phyloP scores from a whole-genome alignment of 805 yeast genomes.

The Yarrowia keelungensis region DNA sequence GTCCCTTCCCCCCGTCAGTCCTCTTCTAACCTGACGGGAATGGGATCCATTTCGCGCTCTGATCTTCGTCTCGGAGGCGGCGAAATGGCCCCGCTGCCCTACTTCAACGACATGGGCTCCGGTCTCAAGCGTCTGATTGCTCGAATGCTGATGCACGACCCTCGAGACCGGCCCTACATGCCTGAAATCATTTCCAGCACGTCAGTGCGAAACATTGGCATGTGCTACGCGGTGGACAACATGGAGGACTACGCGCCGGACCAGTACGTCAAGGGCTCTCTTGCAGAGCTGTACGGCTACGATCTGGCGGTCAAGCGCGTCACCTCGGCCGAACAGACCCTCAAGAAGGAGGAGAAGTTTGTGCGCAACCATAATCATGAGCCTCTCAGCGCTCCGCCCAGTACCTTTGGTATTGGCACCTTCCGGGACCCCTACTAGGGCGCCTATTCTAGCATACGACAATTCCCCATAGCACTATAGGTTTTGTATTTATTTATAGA shows the following conservation, averaged over 20 bases:
- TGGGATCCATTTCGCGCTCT: slow-evolving; percentile 34
- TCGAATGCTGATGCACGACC: slow-evolving; percentile 43
- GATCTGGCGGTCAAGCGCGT: slow-evolving; percentile 22
- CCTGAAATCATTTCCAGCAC: slow-evolving; percentile 40
- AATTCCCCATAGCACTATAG: slow-evolving; percentile 16
- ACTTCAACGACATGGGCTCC: slow-evolving; percentile 43
- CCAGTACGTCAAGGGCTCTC: slow-evolving; percentile 34
- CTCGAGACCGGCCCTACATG: slow-evolving; percentile 40
- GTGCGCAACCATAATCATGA: slow-evolving; percentile 37
- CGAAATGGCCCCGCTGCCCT: slow-evolving; percentile 41
- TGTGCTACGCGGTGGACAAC: slow-evolving; percentile 42
- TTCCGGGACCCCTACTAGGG: slow-evolving; percentile 36
- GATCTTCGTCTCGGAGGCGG: slow-evolving; percentile 34
- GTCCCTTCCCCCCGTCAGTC: slow-evolving; percentile 34
- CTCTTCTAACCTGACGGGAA: slow-evolving; percentile 16
- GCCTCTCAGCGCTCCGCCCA: slow-evolving; percentile 31
- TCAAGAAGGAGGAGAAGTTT: slow-evolving; percentile 32
- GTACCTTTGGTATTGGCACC: slow-evolving; percentile 36
- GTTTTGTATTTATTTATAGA: slow-evolving; percentile 36
- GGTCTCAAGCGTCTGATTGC: slow-evolving; percentile 43
- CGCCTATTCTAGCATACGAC: slow-evolving; percentile 5
- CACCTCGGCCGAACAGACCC: slow-evolving; percentile 22
- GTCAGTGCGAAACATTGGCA: slow-evolving; percentile 42
- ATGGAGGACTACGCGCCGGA: slow-evolving; percentile 38
- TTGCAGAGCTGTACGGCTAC: slow-evolving; percentile 33